These are phyloP conservation scores for Apiotrichum montevideense DNA, from an alignment of 1,284 basidiomycete species.

Conservation along the genomic window DNA sequence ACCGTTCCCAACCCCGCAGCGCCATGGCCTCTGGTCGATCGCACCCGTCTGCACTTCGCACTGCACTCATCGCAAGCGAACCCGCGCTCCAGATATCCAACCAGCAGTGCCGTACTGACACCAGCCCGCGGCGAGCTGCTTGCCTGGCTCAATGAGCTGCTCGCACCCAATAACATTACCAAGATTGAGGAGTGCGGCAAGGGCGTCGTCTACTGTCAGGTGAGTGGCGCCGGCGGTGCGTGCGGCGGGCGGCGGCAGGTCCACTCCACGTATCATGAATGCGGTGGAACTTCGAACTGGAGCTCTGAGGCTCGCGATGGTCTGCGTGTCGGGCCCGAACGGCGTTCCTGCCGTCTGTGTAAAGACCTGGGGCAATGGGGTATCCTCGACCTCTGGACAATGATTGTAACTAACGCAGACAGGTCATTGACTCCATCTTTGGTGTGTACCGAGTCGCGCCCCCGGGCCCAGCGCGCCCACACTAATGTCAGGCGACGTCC, in stretches of 20 bases:
- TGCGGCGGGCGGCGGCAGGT: neutral
- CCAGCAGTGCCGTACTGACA: neutral
- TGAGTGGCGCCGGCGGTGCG: slow-evolving; percentile 20
- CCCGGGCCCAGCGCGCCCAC: neutral
- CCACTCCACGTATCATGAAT: too few species aligned
- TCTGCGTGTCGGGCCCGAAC: too few species aligned
- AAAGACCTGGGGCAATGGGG: too few species aligned
- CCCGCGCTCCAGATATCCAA: too few species aligned
- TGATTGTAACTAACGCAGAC: neutral
- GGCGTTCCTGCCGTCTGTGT: too few species aligned
- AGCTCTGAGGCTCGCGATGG: too few species aligned
- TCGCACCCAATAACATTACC: slow-evolving; percentile 65
- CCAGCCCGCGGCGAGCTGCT: slow-evolving; percentile 72
- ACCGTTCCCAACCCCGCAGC: too few species aligned
- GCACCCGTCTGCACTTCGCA: too few species aligned
- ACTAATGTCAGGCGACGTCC: slow-evolving; percentile 61
- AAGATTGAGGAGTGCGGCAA: slow-evolving; percentile 93
- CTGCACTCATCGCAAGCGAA: too few species aligned
- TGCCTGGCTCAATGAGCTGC: slow-evolving; percentile 88
- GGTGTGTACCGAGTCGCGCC: slow-evolving; percentile 50
- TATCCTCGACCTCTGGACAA: too few species aligned
- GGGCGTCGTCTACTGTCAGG: slow-evolving; percentile 82
- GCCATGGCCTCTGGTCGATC: too few species aligned
- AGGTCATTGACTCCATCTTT: slow-evolving; percentile 85
- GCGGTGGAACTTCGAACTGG: too few species aligned